Evolutionary conservation across 441 rosid genomes (phyloP), one percentile per base, ranked within the genome.

Genomic region (Jatropha podagrica): DNA sequence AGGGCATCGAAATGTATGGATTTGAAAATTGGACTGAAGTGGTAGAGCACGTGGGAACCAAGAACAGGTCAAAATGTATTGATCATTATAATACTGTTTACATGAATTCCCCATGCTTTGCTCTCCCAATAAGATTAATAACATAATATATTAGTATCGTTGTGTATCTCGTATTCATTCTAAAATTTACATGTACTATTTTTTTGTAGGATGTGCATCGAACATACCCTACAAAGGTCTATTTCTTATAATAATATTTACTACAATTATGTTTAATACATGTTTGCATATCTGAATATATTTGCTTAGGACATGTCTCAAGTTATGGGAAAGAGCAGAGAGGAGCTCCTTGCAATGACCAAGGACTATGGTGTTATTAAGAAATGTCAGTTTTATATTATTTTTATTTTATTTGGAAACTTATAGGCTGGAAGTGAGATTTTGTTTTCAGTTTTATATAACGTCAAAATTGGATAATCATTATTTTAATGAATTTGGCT

Each of bases 1-100:
- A 96, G 98, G 99, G 94, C 80, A 92, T 96, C 78, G 94, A 86
- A 71, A 96, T 91, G 85, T 94, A 96, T 83, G 99, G 99, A 69
- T 88, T 94, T 78, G 98, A 97, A 69, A 96, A 94, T 74, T 94
- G 98, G 99, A 78, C 79, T 71, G 99, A 96, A 90, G 97, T 94
- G 78, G 87, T 93, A 63, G 92, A 91, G 73, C 91, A 92, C 81
- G 92, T 92, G 76, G 98, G 97, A 77, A 90, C 92, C 65, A 96
- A 92, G 88, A 92, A 86, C 85, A 90, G 78, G 80, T 76, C 84
- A 62, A 91, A 90, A 77, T 94, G 97, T 80, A 88, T 90, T 60
- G 82, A 86, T 76, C 97, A 94, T 82, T 94, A 88, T 78, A 85
- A 85, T 86, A 79, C 90, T 69, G 83, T 92, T 54, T 96, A 92